These are phyloP conservation scores for Cercospora zeina DNA, from an alignment of 2,329 filamentous ascomycete species.

Conservation along the genomic window DNA sequence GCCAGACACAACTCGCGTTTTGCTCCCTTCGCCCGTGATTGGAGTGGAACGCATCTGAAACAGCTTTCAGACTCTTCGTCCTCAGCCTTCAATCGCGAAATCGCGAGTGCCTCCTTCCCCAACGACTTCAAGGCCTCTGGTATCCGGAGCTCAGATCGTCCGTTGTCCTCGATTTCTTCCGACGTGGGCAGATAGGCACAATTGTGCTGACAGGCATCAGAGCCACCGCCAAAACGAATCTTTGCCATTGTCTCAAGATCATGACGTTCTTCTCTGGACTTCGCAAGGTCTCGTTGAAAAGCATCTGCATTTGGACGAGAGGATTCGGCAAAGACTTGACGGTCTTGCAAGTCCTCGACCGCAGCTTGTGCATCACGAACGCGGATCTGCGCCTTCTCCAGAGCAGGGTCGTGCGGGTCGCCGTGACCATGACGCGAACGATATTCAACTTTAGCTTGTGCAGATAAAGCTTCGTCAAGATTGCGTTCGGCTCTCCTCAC, in stretches of 20 bases:
- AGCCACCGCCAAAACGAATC: constrained; percentile 6
- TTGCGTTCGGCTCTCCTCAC: constrained; percentile 34
- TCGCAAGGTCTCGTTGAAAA: constrained; percentile 40
- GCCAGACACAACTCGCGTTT: constrained; percentile 14
- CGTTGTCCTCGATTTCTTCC: constrained; percentile 44
- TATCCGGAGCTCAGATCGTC: constrained; percentile 45
- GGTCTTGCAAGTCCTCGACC: constrained; percentile 23
- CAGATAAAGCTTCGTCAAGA: constrained; percentile 31
- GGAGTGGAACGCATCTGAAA: constrained; percentile 10
- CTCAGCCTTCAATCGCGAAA: constrained; percentile 4
- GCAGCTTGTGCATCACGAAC: constrained; percentile 20
- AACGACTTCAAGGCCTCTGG: constrained; percentile 40
- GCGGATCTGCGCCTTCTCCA: constrained; percentile 14
- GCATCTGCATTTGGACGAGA: constrained; percentile 21
- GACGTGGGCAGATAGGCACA: constrained; percentile 39
- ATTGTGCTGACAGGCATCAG: constrained; percentile 34
- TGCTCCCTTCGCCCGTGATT: constrained; percentile 9
- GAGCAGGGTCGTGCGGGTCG: not conserved
- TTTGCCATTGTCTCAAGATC: constrained; percentile 10
- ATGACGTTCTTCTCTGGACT: constrained; percentile 34
- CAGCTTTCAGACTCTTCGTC: constrained; percentile 9
- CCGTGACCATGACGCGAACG: constrained; percentile 3
- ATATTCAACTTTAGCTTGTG: constrained; percentile 10
- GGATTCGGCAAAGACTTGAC: constrained; percentile 10
- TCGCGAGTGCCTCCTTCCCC: not conserved